Base-by-base conservation (phyloP, 1,139 yeast species). In the Candida buenavistaensis region DNA sequence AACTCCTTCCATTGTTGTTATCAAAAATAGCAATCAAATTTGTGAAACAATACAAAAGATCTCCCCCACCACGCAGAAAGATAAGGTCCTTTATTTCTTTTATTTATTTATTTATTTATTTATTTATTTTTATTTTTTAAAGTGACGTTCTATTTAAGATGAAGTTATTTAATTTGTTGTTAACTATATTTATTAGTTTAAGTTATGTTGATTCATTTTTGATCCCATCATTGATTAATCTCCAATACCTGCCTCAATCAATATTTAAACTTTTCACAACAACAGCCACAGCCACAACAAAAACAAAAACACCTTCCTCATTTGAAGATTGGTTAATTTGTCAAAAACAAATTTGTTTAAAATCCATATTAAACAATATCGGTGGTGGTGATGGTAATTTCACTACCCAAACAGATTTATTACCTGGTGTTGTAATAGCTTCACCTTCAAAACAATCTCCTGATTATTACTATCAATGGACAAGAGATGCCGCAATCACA, bases 391-490 rank as follows among this genome's bases (percentile, higher is more conserved):
- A 89, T 4, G 27, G 30, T 10, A 25, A 30, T 14, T 39, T 57
- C 15, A 41, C 57, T 47, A 27, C 11, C 11, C 11, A 51, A 38
- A 48, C 54, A 8, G 48, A 48, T 8, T 46, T 54, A 1, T 54
- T 54, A 2, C 72, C 68, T 28, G 97, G 97, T 17, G 87, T 78
- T 3, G 83, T 88, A 3, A 69, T 90, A 42, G 97, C 97, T 1
- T 82, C 95, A 6, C 95, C 96, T 3, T 86, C 95, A 1, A 73
- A 57, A 36, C 5, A 36, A 0, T 45, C 66, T 14, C 97, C 97
- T 0, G 73, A 90, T 57, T 90, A 90, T 55, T 89, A 76, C 49
- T 90, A 76, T 52, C 95, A 86, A 51, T 90, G 98, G 98, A 74
- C 79, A 2, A 72, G 98, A 50, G 98, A 90, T 54, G 80, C 90